Evolutionary conservation across 805 yeast genomes (phyloP).

Genomic region (Candida gorgasii): DNA sequence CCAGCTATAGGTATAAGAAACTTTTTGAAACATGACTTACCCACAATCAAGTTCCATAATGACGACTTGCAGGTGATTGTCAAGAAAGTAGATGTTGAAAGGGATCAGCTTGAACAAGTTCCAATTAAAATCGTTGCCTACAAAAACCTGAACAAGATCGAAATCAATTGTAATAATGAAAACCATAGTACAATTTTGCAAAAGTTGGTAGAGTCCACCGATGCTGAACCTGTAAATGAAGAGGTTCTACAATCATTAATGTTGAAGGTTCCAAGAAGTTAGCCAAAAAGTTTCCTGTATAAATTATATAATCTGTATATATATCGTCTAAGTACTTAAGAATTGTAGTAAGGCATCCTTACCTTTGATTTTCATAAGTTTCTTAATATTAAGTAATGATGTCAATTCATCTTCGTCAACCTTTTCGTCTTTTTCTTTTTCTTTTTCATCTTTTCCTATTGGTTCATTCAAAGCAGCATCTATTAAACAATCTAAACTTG

Average conservation of each 20-base stretch:
- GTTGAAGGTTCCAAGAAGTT: too few species aligned
- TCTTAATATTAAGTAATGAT: constrained; percentile 56
- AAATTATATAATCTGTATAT: constrained; percentile 6
- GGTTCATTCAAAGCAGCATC: constrained; percentile 32
- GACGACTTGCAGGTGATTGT: constrained; percentile 67
- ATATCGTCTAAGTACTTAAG: constrained; percentile 33
- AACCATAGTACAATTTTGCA: constrained; percentile 54
- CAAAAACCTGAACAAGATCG: constrained; percentile 28
- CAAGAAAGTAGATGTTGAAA: constrained; percentile 48
- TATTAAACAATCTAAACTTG: constrained; percentile 47
- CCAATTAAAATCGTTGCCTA: constrained; percentile 49
- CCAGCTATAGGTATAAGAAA: constrained; percentile 70
- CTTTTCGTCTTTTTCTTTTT: background rate
- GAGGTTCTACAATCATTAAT: constrained; percentile 39
- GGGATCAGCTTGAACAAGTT: constrained; percentile 33
- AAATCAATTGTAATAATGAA: constrained; percentile 55
- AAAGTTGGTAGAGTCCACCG: constrained; percentile 51
- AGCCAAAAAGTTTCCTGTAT: too few species aligned
- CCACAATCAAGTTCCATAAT: constrained; percentile 80
- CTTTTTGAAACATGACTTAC: constrained; percentile 75
- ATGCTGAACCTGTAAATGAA: constrained; percentile 52
- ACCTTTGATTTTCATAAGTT: constrained; percentile 69
- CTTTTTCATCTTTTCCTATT: background rate
- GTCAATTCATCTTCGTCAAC: constrained; percentile 41
- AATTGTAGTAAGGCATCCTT: constrained; percentile 62